phyloP scores from a whole-genome alignment of 164 flowering plant genomes.

The Dillenia turbinata region DNA sequence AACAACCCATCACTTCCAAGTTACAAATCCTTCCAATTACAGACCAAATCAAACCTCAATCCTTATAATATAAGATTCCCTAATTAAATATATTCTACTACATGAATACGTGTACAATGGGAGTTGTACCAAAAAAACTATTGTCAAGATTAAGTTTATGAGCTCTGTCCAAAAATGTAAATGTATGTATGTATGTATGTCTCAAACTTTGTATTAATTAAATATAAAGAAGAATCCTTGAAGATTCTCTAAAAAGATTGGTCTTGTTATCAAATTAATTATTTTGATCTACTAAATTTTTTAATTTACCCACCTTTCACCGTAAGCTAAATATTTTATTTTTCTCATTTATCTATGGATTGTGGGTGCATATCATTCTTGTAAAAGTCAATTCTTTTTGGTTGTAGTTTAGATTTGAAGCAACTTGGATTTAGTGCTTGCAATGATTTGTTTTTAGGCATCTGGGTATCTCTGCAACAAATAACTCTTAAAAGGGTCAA shows the following conservation, averaged over 20 bases:
- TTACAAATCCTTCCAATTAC: slow-evolving; percentile 11
- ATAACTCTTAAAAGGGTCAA: too few species aligned
- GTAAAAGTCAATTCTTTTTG: too few species aligned
- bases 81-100: neutral
- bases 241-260: slow-evolving; percentile 27
- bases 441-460: too few species aligned
- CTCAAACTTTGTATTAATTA: slow-evolving; percentile 6
- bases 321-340: too few species aligned
- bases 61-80: slow-evolving; percentile 19
- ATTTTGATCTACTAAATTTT: too few species aligned
- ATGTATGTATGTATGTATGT: neutral
- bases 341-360: too few species aligned
- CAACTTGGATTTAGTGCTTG: too few species aligned
- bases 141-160: neutral
- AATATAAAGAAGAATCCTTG: slow-evolving; percentile 20
- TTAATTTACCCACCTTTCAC: too few species aligned
- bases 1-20: slow-evolving; percentile 12
- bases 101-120: slow-evolving; percentile 15
- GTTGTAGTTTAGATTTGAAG: too few species aligned
- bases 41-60: slow-evolving; percentile 23
- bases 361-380: too few species aligned
- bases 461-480: too few species aligned
- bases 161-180: neutral
- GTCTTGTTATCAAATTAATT: neutral
- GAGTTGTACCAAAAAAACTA: slow-evolving; percentile 14